Conservation (phyloP, 2,329 filamentous ascomycete species). For the Conoideocrella luteorostrata region DNA sequence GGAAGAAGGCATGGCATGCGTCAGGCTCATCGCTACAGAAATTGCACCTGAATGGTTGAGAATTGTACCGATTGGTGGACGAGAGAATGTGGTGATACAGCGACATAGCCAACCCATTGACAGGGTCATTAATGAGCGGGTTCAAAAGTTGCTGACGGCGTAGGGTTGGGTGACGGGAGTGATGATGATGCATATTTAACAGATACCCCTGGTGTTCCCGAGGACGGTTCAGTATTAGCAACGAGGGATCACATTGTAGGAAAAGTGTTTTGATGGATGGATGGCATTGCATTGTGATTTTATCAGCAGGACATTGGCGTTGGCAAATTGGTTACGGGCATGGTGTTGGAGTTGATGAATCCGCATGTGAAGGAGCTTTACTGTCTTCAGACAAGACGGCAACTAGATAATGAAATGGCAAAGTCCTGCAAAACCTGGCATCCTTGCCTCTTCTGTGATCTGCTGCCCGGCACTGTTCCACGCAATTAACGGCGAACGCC, state of each 20-base stretch:
- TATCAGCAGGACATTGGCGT: slow-evolving; percentile 3
- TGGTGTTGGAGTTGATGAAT: slow-evolving; percentile 12
- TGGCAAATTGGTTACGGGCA: slow-evolving; percentile 2
- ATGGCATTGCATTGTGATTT: not conserved
- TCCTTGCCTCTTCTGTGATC: too few species aligned
- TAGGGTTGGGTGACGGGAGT: slow-evolving; percentile 9
- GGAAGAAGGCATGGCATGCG: slow-evolving; percentile 44
- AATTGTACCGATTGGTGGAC: slow-evolving; percentile 43
- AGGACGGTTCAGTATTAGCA: not conserved
- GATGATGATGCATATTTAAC: not conserved
- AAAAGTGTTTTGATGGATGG: too few species aligned
- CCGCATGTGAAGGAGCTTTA: too few species aligned
- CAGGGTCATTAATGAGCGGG: slow-evolving; percentile 29
- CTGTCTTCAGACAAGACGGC: too few species aligned
- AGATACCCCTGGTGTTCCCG: not conserved
- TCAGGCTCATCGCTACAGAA: slow-evolving; percentile 46
- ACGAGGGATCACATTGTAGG: not conserved
- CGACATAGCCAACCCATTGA: slow-evolving; percentile 34
- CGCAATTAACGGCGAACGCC: too few species aligned
- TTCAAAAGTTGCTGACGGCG: slow-evolving; percentile 24
- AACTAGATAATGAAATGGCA: too few species aligned
- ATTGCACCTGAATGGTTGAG: slow-evolving; percentile 52
- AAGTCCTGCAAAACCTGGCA: too few species aligned
- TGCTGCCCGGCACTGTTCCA: too few species aligned
- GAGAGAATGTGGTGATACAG: slow-evolving; percentile 53